Conservation (phyloP, 768 basidiomycete species). For the Serendipita indica region DNA sequence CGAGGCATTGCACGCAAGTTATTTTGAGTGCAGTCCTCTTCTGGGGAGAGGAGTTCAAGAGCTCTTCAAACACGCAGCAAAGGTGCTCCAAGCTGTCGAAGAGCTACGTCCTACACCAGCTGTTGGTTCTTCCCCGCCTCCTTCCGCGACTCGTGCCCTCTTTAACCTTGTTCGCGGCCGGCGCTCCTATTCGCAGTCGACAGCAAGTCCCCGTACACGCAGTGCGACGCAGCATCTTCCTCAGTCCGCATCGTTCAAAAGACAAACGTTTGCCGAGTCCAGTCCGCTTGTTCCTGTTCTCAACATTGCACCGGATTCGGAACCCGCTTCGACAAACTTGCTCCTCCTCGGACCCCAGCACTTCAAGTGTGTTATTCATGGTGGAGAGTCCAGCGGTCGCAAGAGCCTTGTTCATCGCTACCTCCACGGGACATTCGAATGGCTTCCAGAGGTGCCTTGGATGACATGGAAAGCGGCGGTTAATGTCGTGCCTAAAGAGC, state of each 20-base stretch:
- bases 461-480: constrained; percentile 9
- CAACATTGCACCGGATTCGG: background rate
- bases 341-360: constrained; percentile 2
- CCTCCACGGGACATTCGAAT: constrained; percentile 3
- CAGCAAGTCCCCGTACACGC: background rate
- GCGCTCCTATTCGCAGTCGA: background rate
- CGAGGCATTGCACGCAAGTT: background rate
- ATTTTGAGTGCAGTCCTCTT: constrained; percentile 7
- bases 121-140: background rate
- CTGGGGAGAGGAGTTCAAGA: background rate
- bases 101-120: background rate
- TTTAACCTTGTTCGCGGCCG: background rate
- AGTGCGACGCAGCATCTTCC: background rate
- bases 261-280: background rate
- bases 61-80: background rate
- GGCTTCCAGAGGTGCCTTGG: constrained; percentile 4
- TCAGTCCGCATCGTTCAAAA: background rate
- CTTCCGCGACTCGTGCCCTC: background rate
- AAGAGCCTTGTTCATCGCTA: constrained; percentile 7
- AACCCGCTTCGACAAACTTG: background rate
- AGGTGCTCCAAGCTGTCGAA: background rate
- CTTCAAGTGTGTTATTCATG: constrained; percentile 5
- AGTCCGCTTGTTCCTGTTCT: background rate
- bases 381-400: background rate
- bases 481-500: background rate